A percentile compares a stretch with the other conserved stretches of the same genome.
phyloP scores from a whole-genome alignment of 2,329 filamentous ascomycete species.

The Aspergillus neoniger region DNA sequence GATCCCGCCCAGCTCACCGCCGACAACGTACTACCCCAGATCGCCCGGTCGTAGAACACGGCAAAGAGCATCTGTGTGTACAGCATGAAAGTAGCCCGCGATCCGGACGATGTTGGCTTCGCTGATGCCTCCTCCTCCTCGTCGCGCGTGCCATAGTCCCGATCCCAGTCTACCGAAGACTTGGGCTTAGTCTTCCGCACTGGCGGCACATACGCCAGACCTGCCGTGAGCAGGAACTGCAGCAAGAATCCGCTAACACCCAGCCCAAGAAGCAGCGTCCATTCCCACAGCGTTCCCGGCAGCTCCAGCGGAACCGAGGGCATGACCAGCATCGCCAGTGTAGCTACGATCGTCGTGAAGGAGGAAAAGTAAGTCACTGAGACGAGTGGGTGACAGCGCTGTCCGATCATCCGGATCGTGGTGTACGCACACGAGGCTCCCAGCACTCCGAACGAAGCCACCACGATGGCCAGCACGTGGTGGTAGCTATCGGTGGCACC shows the following conservation, averaged over 20 bases:
- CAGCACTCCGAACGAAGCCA: slow-evolving; percentile 74
- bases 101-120: slow-evolving; percentile 27
- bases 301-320: slow-evolving; percentile 60
- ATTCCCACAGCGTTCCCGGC: slow-evolving; percentile 59
- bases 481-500: slow-evolving; percentile 58
- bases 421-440: slow-evolving; percentile 76
- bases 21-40: slow-evolving; percentile 63
- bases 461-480: slow-evolving; percentile 67
- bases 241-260: slow-evolving; percentile 76
- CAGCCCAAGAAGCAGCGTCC: slow-evolving; percentile 67
- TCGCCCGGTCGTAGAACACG: slow-evolving; percentile 62
- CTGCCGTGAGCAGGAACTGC: slow-evolving; percentile 82
- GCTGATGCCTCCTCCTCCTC: background rate
- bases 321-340: slow-evolving; percentile 58
- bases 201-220: slow-evolving; percentile 70
- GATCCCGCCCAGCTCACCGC: slow-evolving; percentile 62
- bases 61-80: slow-evolving; percentile 73
- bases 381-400: slow-evolving; percentile 77
- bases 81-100: slow-evolving; percentile 65
- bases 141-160: background rate
- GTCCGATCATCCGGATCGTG: slow-evolving; percentile 76
- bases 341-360: slow-evolving; percentile 69
- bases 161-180: background rate
- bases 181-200: slow-evolving; percentile 23
- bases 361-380: slow-evolving; percentile 81